Evolutionary conservation across 257 asterid species (phyloP).

Genomic region (Craterostigma plantagineum): DNA sequence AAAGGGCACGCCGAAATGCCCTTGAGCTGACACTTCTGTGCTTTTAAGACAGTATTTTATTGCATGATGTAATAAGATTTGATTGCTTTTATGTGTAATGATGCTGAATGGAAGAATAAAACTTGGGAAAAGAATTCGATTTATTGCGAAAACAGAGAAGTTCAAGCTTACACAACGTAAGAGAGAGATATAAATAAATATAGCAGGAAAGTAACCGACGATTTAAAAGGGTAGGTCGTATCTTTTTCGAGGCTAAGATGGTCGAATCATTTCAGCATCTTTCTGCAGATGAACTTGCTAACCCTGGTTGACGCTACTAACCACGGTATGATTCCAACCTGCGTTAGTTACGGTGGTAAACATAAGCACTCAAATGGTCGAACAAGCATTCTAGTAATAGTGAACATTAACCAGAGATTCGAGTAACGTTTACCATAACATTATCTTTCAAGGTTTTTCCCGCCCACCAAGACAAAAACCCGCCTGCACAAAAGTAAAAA

Average conservation of each 20-base stretch:
- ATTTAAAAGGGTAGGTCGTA: too few relatives aligned
- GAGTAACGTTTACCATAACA: conserved; percentile 1
- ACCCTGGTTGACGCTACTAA: conserved; percentile 57
- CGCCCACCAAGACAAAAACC: conserved; percentile 72
- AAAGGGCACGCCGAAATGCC: conserved; percentile 30
- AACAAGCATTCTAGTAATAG: conserved; percentile 1
- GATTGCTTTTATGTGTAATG: too few relatives aligned
- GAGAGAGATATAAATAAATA: too few relatives aligned
- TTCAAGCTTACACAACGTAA: too few relatives aligned
- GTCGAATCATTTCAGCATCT: conserved; percentile 9
- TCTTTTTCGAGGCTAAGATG: too few relatives aligned
- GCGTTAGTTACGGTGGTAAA: conserved; percentile 18
- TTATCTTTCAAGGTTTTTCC: conserved; percentile 40
- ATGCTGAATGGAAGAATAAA: too few relatives aligned
- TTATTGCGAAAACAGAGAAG: too few relatives aligned
- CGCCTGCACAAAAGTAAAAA: conserved; percentile 26
- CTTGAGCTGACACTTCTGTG: conserved; percentile 10
- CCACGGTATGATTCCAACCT: conserved; percentile 96
- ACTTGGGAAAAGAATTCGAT: too few relatives aligned
- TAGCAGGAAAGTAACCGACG: too few relatives aligned
- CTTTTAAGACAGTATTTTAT: too few relatives aligned
- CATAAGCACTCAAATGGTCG: not conserved
- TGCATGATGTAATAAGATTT: too few relatives aligned
- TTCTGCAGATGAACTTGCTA: conserved; percentile 58
- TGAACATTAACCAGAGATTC: conserved; percentile 4